Evolutionary conservation across 2,329 filamentous ascomycete genomes (phyloP).

Genomic region (Lasiodiplodia gonubiensis): DNA sequence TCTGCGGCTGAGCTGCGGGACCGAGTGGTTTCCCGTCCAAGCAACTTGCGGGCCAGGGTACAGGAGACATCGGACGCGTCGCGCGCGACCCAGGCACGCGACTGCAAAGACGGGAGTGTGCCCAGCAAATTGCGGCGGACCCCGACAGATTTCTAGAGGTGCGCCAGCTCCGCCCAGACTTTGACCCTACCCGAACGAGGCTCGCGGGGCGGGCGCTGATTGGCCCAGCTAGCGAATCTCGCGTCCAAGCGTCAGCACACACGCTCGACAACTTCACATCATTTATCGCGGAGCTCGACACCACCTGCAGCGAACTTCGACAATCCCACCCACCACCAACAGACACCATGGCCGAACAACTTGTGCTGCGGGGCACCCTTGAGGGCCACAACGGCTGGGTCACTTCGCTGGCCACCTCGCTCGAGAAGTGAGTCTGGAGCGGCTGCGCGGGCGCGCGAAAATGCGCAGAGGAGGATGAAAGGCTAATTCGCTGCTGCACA

Average conservation of each 20-base stretch:
- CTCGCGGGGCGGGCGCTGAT: constrained; percentile 19
- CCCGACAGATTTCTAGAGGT: not conserved
- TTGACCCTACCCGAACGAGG: constrained; percentile 22
- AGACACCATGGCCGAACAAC: constrained; percentile 81
- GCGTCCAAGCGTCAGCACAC: constrained; percentile 27
- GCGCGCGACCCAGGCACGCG: not conserved
- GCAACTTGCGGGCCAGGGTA: too few relatives aligned
- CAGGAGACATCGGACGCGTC: not conserved
- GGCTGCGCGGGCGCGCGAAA: constrained; percentile 1
- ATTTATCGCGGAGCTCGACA: constrained; percentile 29
- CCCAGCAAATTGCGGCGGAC: not conserved
- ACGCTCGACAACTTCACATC: constrained; percentile 28
- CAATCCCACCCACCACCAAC: constrained; percentile 30
- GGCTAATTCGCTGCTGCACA: constrained; percentile 48
- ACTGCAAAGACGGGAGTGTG: not conserved
- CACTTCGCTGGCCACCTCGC: constrained; percentile 95
- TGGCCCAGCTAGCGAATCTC: constrained; percentile 19
- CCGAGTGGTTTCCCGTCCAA: not conserved
- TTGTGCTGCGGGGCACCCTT: constrained; percentile 95
- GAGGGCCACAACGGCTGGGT: constrained; percentile 99
- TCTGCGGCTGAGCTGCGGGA: not conserved
- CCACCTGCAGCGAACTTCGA: constrained; percentile 30
- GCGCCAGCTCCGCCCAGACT: not conserved
- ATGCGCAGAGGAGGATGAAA: constrained; percentile 27
- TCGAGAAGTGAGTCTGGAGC: constrained; percentile 81